phyloP scores from a whole-genome alignment of 169 alveolate species.

The Plasmodium coatneyi region DNA sequence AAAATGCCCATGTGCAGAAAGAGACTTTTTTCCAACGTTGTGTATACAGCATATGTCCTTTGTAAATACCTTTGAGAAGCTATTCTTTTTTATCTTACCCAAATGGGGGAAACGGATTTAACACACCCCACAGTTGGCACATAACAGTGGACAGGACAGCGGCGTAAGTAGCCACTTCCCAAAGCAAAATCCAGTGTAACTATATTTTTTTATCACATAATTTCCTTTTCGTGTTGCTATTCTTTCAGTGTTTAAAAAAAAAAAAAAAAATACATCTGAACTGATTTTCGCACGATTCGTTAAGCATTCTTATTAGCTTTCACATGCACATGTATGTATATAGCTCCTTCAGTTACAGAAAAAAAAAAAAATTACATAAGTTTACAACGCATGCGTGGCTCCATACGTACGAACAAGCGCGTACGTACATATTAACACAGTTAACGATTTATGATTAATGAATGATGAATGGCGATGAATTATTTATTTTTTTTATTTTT shows the following conservation, averaged over 20 bases:
- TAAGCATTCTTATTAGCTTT: neutral
- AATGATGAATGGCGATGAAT: neutral
- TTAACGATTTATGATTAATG: no score
- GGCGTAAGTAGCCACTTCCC: neutral
- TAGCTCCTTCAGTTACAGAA: neutral
- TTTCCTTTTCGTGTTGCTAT: neutral
- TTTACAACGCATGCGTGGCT: neutral
- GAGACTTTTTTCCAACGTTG: neutral
- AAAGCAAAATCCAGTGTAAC: neutral
- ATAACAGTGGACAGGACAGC: neutral
- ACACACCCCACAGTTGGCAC: neutral
- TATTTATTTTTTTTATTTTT: no score
- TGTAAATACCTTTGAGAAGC: neutral
- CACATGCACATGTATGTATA: neutral
- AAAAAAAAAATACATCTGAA: neutral
- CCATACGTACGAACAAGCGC: neutral
- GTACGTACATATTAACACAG: neutral
- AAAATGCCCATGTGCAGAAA: neutral
- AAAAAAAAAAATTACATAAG: neutral
- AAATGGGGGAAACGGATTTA: neutral
- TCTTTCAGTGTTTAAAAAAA: neutral
- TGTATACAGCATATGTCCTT: neutral
- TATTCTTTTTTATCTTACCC: neutral
- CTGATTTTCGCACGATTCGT: neutral
- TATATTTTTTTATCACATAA: no score